Conservation (phyloP, 371 early-diverging fungal species). For the Lichtheimia hyalospora region DNA sequence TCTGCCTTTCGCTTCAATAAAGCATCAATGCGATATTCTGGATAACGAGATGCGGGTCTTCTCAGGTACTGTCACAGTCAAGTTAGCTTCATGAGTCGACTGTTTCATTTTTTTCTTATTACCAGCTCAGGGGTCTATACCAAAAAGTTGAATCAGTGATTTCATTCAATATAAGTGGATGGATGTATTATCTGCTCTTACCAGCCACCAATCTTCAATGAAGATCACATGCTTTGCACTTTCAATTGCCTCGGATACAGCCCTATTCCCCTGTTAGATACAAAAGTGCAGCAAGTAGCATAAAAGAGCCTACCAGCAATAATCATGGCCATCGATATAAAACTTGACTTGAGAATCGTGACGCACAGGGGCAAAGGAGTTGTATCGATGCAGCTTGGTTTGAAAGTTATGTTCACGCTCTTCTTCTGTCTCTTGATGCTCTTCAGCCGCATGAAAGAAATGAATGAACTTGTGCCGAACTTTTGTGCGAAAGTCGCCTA, state of each 20-base stretch:
- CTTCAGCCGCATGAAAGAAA: conserved; percentile 21
- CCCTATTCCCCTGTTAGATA: conserved; percentile 30
- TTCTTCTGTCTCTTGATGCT: conserved; percentile 20
- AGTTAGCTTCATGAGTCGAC: not conserved
- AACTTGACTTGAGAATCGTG: conserved; percentile 65
- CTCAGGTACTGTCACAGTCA: conserved; percentile 62
- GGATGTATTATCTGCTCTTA: conserved; percentile 21
- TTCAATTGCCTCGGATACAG: conserved; percentile 77
- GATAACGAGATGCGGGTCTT: conserved; percentile 73
- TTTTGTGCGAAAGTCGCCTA: not conserved
- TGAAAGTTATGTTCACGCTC: conserved; percentile 27
- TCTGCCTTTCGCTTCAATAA: conserved; percentile 84
- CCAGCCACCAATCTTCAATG: conserved; percentile 94
- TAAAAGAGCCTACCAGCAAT: conserved; percentile 54
- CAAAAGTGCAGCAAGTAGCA: not conserved
- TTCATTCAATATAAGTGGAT: not conserved
- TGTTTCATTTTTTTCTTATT: conserved; percentile 4
- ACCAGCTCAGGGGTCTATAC: conserved; percentile 51
- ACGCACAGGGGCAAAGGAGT: conserved; percentile 84
- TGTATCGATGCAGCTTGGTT: conserved; percentile 64
- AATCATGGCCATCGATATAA: conserved; percentile 84
- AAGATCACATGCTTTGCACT: conserved; percentile 76
- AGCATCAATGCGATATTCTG: conserved; percentile 81
- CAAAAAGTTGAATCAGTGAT: not conserved
- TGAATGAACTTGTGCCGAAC: conserved; percentile 20